phyloP scores from a whole-genome alignment of 2,329 filamentous ascomycete genomes.

The Phialophora chinensis region DNA sequence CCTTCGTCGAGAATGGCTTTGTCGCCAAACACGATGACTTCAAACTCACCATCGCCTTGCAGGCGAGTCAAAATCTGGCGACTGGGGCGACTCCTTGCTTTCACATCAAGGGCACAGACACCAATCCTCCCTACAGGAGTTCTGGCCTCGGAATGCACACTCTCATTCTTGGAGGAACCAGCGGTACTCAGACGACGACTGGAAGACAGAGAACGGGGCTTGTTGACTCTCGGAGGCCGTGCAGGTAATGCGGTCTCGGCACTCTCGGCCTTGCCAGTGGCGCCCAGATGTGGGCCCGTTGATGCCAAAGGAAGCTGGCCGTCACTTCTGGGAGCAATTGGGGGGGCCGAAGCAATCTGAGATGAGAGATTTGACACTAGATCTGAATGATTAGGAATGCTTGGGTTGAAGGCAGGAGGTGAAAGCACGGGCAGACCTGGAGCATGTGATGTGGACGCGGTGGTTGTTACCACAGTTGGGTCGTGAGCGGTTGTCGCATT shows the following conservation, averaged over 20 bases:
- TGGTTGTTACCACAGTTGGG: slow-evolving; percentile 36
- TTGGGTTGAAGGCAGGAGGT: slow-evolving; percentile 33
- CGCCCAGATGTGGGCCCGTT: slow-evolving; percentile 23
- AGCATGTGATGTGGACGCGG: slow-evolving; percentile 31
- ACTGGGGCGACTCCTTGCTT: slow-evolving; percentile 95
- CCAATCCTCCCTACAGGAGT: slow-evolving; percentile 72
- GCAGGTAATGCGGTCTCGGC: slow-evolving; percentile 31
- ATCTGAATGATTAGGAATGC: slow-evolving; percentile 33
- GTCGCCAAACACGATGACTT: slow-evolving; percentile 96
- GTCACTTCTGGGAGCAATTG: slow-evolving; percentile 26
- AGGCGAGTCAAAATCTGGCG: slow-evolving; percentile 93
- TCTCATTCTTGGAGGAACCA: slow-evolving; percentile 37
- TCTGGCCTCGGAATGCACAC: slow-evolving; percentile 27
- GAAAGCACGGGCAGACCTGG: slow-evolving; percentile 38
- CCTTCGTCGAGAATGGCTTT: slow-evolving; percentile 97
- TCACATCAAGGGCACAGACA: slow-evolving; percentile 92
- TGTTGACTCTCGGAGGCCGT: slow-evolving; percentile 31
- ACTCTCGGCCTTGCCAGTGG: slow-evolving; percentile 21
- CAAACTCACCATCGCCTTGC: slow-evolving; percentile 89
- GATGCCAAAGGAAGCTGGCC: slow-evolving; percentile 10
- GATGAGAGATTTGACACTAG: slow-evolving; percentile 32
- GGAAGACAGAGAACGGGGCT: slow-evolving; percentile 37
- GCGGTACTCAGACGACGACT: slow-evolving; percentile 38
- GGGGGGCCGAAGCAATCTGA: slow-evolving; percentile 18
- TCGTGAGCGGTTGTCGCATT: slow-evolving; percentile 39